Evolutionary conservation across 352 stramenopile genomes (phyloP).

Genomic region (Pythium monospermum): DNA sequence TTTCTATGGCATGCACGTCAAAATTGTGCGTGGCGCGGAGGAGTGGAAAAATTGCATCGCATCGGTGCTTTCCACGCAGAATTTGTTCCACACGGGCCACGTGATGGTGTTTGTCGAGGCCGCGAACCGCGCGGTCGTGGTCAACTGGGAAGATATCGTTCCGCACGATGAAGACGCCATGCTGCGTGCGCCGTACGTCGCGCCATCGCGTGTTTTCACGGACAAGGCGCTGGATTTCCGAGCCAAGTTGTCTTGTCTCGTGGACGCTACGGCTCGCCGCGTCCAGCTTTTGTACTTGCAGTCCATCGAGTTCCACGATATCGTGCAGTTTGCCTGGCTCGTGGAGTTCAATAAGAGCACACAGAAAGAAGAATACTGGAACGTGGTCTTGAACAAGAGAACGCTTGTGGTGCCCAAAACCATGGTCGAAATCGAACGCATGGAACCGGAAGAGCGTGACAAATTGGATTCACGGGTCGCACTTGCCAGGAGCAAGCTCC

Average conservation of each 20-base stretch:
- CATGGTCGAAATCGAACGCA: slow-evolving; percentile 52
- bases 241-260: slow-evolving; percentile 27
- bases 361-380: slow-evolving; percentile 62
- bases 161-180: slow-evolving; percentile 41
- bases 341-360: slow-evolving; percentile 53
- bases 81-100: slow-evolving; percentile 48
- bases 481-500: slow-evolving; percentile 47
- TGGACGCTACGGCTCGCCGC: slow-evolving; percentile 27
- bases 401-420: slow-evolving; percentile 42
- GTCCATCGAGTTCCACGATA: slow-evolving; percentile 60
- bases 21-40: slow-evolving; percentile 29
- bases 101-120: slow-evolving; percentile 56
- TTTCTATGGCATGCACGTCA: slow-evolving; percentile 43
- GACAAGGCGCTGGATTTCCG: slow-evolving; percentile 37
- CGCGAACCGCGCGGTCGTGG: slow-evolving; percentile 48
- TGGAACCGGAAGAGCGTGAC: slow-evolving; percentile 47
- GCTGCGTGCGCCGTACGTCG: slow-evolving; percentile 36
- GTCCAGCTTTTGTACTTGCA: slow-evolving; percentile 59
- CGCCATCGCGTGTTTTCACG: slow-evolving; percentile 22
- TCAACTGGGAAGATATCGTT: slow-evolving; percentile 48
- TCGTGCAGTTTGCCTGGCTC: slow-evolving; percentile 63
- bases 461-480: slow-evolving; percentile 48
- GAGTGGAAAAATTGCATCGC: slow-evolving; percentile 43
- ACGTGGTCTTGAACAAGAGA: slow-evolving; percentile 67
- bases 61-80: slow-evolving; percentile 57